Percentiles rank a stretch among this genome's conserved stretches.
Evolutionary conservation across 1,284 basidiomycete species (phyloP).

Genomic region (Pseudozyma flocculosa): DNA sequence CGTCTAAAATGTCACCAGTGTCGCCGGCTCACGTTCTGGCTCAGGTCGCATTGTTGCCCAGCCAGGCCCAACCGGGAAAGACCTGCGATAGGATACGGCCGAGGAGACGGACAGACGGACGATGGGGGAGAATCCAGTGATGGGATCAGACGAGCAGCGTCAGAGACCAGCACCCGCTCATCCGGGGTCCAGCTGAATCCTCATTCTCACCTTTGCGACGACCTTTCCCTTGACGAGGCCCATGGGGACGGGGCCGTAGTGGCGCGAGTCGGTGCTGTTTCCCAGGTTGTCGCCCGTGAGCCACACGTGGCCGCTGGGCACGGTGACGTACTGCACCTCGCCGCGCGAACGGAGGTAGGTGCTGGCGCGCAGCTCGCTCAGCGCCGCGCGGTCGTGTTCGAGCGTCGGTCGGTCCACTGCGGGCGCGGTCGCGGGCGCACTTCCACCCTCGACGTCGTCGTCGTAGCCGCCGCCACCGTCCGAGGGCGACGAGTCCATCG

Average conservation of each 20-base stretch:
- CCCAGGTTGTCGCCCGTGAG: conserved; percentile 84
- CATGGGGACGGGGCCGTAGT: conserved; percentile 87
- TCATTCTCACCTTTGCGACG: conserved; percentile 72
- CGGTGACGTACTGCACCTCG: conserved; percentile 31
- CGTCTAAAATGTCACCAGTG: no score
- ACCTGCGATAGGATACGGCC: background rate
- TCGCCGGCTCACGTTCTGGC: no score
- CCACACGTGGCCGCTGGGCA: conserved; percentile 67
- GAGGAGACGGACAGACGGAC: background rate
- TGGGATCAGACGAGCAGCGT: no score
- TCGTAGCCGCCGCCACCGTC: background rate
- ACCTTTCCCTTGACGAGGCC: conserved; percentile 77
- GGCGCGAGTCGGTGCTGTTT: conserved; percentile 80
- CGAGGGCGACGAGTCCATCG: conserved; percentile 10
- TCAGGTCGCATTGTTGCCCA: conserved; percentile 5
- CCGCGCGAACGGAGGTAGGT: conserved; percentile 18
- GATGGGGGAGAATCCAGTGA: no score
- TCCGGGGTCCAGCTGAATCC: no score
- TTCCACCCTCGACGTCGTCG: background rate
- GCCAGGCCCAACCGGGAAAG: conserved; percentile 27
- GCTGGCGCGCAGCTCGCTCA: conserved; percentile 2
- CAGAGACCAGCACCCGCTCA: no score
- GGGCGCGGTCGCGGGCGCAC: conserved; percentile 1
- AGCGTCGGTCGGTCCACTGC: conserved; percentile 2
- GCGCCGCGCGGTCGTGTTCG: conserved; percentile 9